Conservation (phyloP, 345 rosid genomes). For the Erucastrum elatum region DNA sequence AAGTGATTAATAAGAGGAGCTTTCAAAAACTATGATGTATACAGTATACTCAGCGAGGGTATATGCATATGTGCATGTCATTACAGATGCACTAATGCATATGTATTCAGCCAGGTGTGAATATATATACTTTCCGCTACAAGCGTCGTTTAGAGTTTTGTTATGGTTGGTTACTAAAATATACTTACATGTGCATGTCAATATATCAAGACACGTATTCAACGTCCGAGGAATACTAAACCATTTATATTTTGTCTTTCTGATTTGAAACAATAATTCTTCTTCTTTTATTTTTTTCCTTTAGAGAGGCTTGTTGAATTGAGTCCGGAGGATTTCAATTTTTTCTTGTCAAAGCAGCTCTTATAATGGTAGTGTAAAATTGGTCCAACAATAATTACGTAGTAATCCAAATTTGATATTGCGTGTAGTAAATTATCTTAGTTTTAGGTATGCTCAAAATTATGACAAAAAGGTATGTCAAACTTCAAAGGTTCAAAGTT, state of each 20-base stretch:
- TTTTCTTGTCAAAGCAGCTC: neutral
- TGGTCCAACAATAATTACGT: neutral
- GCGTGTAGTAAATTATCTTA: neutral
- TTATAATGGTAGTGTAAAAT: neutral
- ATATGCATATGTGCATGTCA: too few relatives aligned
- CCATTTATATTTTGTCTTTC: neutral
- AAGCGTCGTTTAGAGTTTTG: too few relatives aligned
- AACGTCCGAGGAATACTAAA: too few relatives aligned
- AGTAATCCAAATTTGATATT: neutral
- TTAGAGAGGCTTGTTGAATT: neutral
- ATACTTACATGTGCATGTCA: too few relatives aligned
- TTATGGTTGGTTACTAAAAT: too few relatives aligned
- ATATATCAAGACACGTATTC: too few relatives aligned
- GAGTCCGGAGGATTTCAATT: too few relatives aligned
- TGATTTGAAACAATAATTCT: neutral
- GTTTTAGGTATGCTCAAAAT: neutral
- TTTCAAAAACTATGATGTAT: neutral
- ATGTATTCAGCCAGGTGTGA: too few relatives aligned
- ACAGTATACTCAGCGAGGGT: neutral
- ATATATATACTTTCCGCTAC: neutral
- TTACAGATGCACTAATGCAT: too few relatives aligned
- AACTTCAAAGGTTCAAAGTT: too few relatives aligned
- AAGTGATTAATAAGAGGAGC: too few relatives aligned
- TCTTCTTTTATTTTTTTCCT: neutral
- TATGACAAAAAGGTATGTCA: neutral